These are phyloP conservation scores for Hibiscus trionum DNA, from an alignment of 345 rosid species.

Conservation along the genomic window DNA sequence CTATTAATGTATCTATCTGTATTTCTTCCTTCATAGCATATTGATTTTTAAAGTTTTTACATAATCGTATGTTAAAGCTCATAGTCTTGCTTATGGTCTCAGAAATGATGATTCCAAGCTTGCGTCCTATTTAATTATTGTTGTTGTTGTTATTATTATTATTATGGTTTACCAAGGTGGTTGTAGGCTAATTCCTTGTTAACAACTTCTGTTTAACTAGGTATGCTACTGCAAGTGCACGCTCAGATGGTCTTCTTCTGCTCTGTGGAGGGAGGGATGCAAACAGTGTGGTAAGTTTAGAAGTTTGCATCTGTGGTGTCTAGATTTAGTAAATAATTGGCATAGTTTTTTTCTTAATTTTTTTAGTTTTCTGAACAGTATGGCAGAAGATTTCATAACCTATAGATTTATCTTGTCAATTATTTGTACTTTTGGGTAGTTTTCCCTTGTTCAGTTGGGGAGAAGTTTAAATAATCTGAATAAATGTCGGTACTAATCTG, in stretches of 20 bases:
- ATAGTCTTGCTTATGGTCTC: neutral
- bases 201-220: slow-evolving; percentile 31
- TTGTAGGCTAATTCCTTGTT: slow-evolving; percentile 8
- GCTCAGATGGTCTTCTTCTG: slow-evolving; percentile 97
- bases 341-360: neutral
- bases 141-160: neutral
- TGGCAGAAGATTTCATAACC: neutral
- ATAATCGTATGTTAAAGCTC: neutral
- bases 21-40: neutral
- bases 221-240: slow-evolving; percentile 99
- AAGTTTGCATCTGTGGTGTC: neutral
- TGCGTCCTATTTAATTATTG: neutral
- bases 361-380: neutral
- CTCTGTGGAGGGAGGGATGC: slow-evolving; percentile 99
- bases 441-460: neutral
- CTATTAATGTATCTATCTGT: neutral
- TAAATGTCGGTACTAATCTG: neutral
- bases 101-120: neutral
- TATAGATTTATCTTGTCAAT: neutral
- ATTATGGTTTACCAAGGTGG: neutral
- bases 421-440: neutral
- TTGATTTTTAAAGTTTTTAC: neutral
- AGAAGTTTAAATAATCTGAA: neutral
- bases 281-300: slow-evolving; percentile 74
- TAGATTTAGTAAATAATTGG: neutral